Base-by-base conservation (phyloP, 2,329 filamentous ascomycete species). In the Plectosphaerella sp. region DNA sequence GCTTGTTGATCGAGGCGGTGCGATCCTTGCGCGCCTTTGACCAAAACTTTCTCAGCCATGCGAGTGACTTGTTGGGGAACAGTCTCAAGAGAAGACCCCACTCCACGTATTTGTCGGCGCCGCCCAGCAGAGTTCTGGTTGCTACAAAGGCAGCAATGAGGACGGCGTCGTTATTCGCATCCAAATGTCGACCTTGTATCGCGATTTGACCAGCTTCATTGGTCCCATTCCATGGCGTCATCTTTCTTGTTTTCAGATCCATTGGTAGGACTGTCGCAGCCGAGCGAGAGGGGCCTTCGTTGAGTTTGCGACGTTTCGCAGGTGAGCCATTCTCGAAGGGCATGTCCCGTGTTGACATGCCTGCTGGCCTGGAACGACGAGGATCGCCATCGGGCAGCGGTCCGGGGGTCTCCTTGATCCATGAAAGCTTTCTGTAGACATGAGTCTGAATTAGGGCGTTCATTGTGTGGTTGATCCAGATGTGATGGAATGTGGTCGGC, bases 91-190 rank as follows among this genome's bases (percentile, higher is more conserved):
- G 67, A 41, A 86, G 59, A 10, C 82, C 82, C 77, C 83, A 86
- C 58, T 87, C 84, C 20, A 84, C 72, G 2, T 73, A 69, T 58
- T 79, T 76, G 56, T 83, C 79, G 11, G 83, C 71, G 7, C 84
- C 84, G 10, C 84, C 84, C 7, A 84, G 68, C 9, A 87, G 66
- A 8, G 78, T 78, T 16, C 78, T 75, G 37, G 86, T 71, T 14
- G 79, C 76, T 48, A 86, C 69, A 52, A 86, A 81, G 3, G 81
- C 78, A 16, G 80, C 76, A 49, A 86, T 68, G 25, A 84, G 68
- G 20, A 59, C 48, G 28, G 50, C 39, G 37, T 55, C 51, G 33
- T 56, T 50, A 47, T 58, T 52, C 50, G 54, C 54, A 36, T 58
- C 52, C 12, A 58, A 54, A 12, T 47, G 28, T 25, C 39, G 48